These are phyloP conservation scores for Scleroderma bovista DNA, from an alignment of 768 basidiomycete genomes.

Conservation along the genomic window DNA sequence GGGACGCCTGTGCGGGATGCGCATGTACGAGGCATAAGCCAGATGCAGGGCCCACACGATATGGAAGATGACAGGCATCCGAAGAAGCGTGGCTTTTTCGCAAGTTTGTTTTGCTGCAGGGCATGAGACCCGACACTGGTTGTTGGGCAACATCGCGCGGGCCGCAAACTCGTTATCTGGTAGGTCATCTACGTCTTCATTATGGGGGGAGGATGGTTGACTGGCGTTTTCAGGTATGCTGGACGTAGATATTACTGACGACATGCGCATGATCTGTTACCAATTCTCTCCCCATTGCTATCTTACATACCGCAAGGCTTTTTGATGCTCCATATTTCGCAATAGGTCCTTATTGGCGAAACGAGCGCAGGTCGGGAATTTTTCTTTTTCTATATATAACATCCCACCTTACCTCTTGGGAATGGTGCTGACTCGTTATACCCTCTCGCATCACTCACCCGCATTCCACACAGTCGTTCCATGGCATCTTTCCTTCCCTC, in stretches of 20 bases:
- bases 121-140: conserved; percentile 37
- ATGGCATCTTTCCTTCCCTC: neutral
- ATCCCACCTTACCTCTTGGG: neutral
- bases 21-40: conserved; percentile 54
- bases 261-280: conserved; percentile 26
- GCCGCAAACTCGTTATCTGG: conserved; percentile 18
- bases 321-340: conserved; percentile 7
- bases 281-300: conserved; percentile 18
- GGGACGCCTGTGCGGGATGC: conserved; percentile 31
- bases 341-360: neutral
- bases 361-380: neutral
- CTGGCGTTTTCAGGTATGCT: conserved; percentile 7
- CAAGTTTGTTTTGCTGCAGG: conserved; percentile 64
- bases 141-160: conserved; percentile 25
- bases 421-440: neutral
- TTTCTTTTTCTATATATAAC: neutral
- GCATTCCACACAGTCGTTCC: neutral
- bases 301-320: conserved; percentile 27
- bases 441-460: neutral
- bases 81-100: conserved; percentile 57
- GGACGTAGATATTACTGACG: conserved; percentile 20
- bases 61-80: conserved; percentile 63
- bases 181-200: neutral
- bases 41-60: conserved; percentile 53
- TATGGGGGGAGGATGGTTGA: neutral